phyloP scores from a whole-genome alignment of 75 land plant species.

The Pseudotsuga menziesii region DNA sequence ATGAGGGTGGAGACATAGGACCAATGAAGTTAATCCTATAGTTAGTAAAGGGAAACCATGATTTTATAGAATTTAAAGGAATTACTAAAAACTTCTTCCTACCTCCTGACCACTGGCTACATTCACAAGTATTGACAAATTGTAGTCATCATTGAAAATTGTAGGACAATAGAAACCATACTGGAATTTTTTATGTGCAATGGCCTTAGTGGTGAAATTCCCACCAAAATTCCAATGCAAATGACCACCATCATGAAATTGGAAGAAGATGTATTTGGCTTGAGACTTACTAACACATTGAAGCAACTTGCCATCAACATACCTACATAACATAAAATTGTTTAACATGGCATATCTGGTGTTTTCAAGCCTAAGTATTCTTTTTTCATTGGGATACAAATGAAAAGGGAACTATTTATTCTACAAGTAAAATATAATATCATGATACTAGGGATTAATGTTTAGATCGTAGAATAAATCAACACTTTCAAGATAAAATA shows the following conservation, averaged over 20 bases:
- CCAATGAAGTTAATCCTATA: neutral
- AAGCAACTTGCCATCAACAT: neutral
- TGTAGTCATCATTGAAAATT: neutral
- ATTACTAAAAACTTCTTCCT: neutral
- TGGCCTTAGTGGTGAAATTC: neutral
- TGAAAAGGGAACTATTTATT: neutral
- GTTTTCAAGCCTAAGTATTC: no score
- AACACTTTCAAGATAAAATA: neutral
- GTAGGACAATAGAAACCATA: neutral
- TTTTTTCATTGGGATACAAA: no score
- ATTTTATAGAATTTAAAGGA: neutral
- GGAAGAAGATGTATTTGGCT: no score
- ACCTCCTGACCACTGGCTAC: neutral
- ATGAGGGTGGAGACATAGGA: neutral
- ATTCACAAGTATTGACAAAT: neutral
- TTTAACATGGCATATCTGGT: neutral
- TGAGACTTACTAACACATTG: neutral
- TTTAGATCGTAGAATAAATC: no score
- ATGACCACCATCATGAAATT: no score
- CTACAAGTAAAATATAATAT: no score
- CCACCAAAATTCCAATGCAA: neutral
- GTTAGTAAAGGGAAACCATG: neutral
- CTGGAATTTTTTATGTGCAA: neutral
- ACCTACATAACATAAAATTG: neutral
- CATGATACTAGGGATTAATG: no score